phyloP scores from a whole-genome alignment of 306 rosid genomes.

The Casuarina equisetifolia region DNA sequence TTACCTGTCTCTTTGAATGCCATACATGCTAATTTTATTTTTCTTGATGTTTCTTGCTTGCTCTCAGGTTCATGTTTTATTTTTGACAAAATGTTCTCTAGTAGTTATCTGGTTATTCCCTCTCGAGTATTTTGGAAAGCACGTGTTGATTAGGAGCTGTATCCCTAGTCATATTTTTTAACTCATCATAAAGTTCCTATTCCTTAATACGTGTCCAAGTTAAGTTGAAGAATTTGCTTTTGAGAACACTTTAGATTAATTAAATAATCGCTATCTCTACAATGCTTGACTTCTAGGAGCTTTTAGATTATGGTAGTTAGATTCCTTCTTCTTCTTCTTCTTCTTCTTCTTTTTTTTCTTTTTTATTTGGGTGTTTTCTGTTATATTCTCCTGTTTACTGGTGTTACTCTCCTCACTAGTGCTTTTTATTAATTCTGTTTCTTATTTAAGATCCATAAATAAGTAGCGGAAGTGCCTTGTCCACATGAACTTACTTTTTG shows the following conservation, averaged over 20 bases:
- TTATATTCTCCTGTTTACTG: neutral
- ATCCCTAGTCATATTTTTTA: neutral
- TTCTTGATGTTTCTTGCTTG: neutral
- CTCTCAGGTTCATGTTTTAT: neutral
- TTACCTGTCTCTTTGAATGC: slow-evolving; percentile 12
- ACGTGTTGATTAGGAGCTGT: neutral
- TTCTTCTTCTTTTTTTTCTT: neutral
- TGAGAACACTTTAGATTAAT: neutral
- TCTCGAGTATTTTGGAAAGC: neutral
- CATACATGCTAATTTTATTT: neutral
- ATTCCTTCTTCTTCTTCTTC: neutral
- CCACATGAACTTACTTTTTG: neutral
- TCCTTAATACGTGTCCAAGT: neutral
- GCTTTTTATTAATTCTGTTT: neutral
- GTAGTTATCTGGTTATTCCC: neutral
- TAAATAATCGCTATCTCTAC: neutral
- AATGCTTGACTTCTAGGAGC: neutral
- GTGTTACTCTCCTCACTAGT: neutral
- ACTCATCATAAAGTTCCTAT: neutral
- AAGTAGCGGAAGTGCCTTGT: neutral
- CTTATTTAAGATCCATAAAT: neutral
- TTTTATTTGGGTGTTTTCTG: neutral
- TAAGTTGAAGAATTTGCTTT: neutral
- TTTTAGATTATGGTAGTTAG: neutral
- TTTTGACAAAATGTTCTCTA: neutral